Percentiles rank a stretch among this genome's conserved stretches.
These are phyloP conservation scores for Tetrahymena thermophila DNA, from an alignment of 73 alveolate genomes.

Conservation along the genomic window DNA sequence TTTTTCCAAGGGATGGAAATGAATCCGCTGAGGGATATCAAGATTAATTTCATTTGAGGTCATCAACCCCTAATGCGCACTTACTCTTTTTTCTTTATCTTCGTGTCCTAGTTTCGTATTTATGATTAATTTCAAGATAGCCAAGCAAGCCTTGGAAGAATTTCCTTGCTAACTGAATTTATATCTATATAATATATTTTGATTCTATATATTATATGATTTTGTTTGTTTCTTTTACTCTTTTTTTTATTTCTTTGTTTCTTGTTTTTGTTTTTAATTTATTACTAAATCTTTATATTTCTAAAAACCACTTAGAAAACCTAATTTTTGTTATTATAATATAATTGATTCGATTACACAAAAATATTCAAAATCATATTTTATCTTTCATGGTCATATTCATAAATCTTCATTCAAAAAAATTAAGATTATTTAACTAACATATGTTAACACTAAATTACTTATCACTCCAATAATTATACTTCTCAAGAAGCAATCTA, in stretches of 20 bases:
- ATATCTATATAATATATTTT: background rate
- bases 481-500: background rate
- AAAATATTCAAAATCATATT: background rate
- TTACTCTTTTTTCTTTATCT: background rate
- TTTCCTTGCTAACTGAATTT: background rate
- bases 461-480: background rate
- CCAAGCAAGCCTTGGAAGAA: background rate
- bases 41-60: background rate
- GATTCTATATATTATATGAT: background rate
- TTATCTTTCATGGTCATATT: background rate
- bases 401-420: background rate
- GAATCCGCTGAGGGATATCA: background rate
- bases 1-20: background rate
- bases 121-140: background rate
- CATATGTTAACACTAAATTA: background rate
- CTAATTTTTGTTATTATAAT: background rate
- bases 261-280: background rate
- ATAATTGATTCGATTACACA: background rate
- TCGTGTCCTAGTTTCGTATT: background rate
- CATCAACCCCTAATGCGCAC: background rate
- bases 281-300: background rate
- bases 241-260: background rate
- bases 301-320: background rate
- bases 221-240: background rate
- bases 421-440: background rate